A percentile compares a stretch with the other conserved stretches of the same genome.
Conservation (phyloP, 2,329 filamentous ascomycete species). For the Ceratocystiopsis sp. region DNA sequence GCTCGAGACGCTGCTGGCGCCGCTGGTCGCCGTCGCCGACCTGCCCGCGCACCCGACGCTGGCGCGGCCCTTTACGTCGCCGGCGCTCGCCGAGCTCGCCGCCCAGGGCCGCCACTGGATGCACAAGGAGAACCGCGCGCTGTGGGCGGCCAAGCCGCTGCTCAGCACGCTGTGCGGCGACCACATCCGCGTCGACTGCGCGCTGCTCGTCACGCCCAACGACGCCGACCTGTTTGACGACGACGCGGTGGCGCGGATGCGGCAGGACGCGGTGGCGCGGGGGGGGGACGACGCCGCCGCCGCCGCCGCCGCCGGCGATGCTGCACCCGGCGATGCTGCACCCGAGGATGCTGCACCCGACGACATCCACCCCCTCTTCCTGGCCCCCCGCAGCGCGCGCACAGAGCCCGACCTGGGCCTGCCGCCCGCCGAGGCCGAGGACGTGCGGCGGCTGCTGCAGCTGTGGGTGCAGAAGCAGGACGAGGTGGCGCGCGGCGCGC, state of each 20-base stretch:
- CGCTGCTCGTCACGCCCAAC: slow-evolving; percentile 36
- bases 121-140: slow-evolving; percentile 54
- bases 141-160: slow-evolving; percentile 60
- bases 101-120: slow-evolving; percentile 52
- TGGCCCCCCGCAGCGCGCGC: slow-evolving; percentile 41
- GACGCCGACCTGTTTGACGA: slow-evolving; percentile 39
- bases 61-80: slow-evolving; percentile 57
- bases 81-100: slow-evolving; percentile 54
- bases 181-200: slow-evolving; percentile 48
- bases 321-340: background rate
- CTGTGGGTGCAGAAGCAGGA: slow-evolving; percentile 76
- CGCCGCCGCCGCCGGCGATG: background rate
- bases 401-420: slow-evolving; percentile 57
- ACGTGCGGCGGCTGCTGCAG: slow-evolving; percentile 55
- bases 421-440: slow-evolving; percentile 57
- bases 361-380: slow-evolving; percentile 60
- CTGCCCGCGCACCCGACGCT: slow-evolving; percentile 58
- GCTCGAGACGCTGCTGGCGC: slow-evolving; percentile 56
- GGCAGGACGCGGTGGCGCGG: background rate
- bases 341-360: background rate
- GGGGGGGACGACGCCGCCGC: background rate
- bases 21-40: slow-evolving; percentile 58
- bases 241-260: slow-evolving; percentile 21
- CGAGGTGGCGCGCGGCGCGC: slow-evolving; percentile 57
- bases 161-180: slow-evolving; percentile 61